These are phyloP conservation scores for Mycogone perniciosa DNA, from an alignment of 2,329 filamentous ascomycete species.

Conservation along the genomic window DNA sequence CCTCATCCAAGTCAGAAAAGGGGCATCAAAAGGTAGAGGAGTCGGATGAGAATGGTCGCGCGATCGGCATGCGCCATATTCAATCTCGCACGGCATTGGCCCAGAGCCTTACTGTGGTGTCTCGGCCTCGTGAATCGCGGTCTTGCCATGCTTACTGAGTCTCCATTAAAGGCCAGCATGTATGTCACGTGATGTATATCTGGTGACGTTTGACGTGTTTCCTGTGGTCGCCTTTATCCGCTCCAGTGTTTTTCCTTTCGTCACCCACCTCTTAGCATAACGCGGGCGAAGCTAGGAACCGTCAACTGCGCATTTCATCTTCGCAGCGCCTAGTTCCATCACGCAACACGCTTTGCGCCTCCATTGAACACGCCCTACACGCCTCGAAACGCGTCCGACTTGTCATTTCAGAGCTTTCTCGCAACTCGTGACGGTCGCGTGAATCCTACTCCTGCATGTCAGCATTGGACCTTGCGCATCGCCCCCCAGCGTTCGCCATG, in stretches of 20 bases:
- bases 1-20: not conserved
- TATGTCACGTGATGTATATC: constrained; percentile 27
- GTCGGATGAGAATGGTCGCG: constrained; percentile 4
- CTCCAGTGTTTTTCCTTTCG: constrained; percentile 30
- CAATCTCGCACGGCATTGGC: not conserved
- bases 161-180: constrained; percentile 6
- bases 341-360: constrained; percentile 24
- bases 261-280: constrained; percentile 29
- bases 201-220: constrained; percentile 32
- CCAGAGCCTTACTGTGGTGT: constrained; percentile 1
- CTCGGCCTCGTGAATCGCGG: constrained; percentile 8
- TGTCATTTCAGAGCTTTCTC: constrained; percentile 10
- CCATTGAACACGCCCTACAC: constrained; percentile 23
- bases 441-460: constrained; percentile 5
- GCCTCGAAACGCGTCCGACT: constrained; percentile 18
- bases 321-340: constrained; percentile 22
- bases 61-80: constrained; percentile 1
- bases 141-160: constrained; percentile 8
- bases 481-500: constrained; percentile 26
- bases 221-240: constrained; percentile 26
- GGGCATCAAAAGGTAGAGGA: not conserved
- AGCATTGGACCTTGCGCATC: constrained; percentile 17
- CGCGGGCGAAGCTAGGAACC: constrained; percentile 26
- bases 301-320: constrained; percentile 29
- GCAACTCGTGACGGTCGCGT: constrained; percentile 12